phyloP scores from a whole-genome alignment of 2,329 filamentous ascomycete genomes.

The Calonectria honghensis region DNA sequence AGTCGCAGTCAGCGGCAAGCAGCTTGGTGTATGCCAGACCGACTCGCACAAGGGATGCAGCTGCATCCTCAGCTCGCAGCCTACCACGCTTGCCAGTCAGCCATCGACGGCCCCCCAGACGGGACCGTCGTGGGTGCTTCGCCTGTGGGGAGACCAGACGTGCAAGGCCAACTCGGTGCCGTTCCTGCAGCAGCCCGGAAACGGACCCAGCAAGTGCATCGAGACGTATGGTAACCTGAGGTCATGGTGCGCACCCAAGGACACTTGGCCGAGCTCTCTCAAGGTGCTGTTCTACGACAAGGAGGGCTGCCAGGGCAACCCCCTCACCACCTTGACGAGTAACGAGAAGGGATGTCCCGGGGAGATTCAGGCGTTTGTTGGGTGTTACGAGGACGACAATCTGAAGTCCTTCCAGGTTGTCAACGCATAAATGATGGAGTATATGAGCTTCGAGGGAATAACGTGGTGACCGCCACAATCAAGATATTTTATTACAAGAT shows the following conservation, averaged over 20 bases:
- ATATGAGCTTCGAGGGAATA: neutral
- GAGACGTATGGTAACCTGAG: constrained; percentile 11
- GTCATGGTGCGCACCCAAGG: constrained; percentile 25
- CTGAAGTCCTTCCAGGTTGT: constrained; percentile 27
- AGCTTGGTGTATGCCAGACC: constrained; percentile 19
- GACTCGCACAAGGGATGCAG: constrained; percentile 29
- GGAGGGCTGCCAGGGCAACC: constrained; percentile 13
- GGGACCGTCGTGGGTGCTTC: constrained; percentile 18
- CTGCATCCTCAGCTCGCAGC: constrained; percentile 14
- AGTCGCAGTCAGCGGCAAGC: constrained; percentile 15
- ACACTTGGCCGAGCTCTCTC: constrained; percentile 22
- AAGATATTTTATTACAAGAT: too few species aligned
- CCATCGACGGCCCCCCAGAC: neutral
- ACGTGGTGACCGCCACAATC: neutral
- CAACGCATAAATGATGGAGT: neutral
- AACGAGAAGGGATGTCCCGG: constrained; percentile 14
- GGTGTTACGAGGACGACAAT: constrained; percentile 18
- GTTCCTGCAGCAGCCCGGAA: constrained; percentile 10
- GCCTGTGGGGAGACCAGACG: constrained; percentile 16
- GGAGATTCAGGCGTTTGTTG: constrained; percentile 9
- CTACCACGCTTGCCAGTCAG: neutral
- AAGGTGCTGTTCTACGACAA: constrained; percentile 24
- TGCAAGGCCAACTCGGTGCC: constrained; percentile 2
- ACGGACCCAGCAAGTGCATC: constrained; percentile 1
- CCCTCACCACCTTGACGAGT: neutral